Base-by-base conservation (phyloP, 176 grass and related monocot genomes). In the Chloris gayana region DNA sequence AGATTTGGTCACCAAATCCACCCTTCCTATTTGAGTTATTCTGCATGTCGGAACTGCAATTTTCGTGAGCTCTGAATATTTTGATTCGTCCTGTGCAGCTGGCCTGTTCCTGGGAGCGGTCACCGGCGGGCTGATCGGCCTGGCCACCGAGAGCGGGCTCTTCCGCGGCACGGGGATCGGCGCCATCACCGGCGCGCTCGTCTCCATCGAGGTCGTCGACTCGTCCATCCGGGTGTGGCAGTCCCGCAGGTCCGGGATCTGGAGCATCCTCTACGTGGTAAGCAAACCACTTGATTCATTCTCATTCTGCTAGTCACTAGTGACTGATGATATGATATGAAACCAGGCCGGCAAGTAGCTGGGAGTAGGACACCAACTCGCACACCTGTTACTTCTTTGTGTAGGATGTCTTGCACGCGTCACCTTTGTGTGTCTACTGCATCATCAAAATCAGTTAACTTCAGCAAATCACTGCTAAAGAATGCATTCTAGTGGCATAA, bases 171-270 rank as follows among this genome's bases (percentile, higher is more conserved):
- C 85, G 17, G 94, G 93, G 14, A 93, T 92, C 73, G 93, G 93
- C 13, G 93, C 93, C 32, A 89, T 96, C 70, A 90, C 93, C 18
- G 93, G 93, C 9, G 93, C 90, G 11, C 88, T 96, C n/a, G 90
- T 96, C 70, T 91, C 93, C 68, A 92, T 96, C 85, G 93, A 96
- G 91, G 93, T 96, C 70, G 93, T 96, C 26, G 93, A 96, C 63
- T 87, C 87, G 41, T 92, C 90, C 49, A 85, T 96, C 68, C 71
- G 90, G 19, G 85, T 96, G 11, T 96, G 93, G 93, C 93, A 86
- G 22, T 31, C 83, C 18, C 84, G 88, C 30, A 81, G 83, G 11
- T 92, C 90, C 14, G 93, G 93, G 73, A 92, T 92, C 88, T 90
- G 87, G 87, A 96, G 89, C 81, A 92, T 96, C 86, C 32, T 92